These are phyloP conservation scores for Epichloe hybrida DNA, from an alignment of 2,329 filamentous ascomycete genomes.

Conservation along the genomic window DNA sequence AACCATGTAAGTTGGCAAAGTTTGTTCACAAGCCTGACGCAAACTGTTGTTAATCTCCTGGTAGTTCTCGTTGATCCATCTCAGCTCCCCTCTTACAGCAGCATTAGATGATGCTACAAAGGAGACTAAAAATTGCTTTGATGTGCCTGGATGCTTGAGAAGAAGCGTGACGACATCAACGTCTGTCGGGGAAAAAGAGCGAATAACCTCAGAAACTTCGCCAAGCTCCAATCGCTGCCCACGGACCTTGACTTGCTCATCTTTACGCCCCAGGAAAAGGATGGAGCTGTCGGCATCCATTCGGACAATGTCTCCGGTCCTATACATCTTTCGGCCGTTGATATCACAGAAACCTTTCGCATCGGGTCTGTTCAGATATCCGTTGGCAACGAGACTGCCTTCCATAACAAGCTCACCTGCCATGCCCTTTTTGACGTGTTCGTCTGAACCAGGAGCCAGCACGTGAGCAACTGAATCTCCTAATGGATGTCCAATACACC, in stretches of 20 bases:
- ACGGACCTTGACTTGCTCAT: conserved; percentile 8
- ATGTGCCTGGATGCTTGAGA: neutral
- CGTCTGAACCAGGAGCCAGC: conserved; percentile 1
- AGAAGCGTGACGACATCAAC: neutral
- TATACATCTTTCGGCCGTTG: conserved; percentile 5
- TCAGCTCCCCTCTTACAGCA: neutral
- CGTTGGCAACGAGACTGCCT: conserved; percentile 29
- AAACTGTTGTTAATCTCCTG: neutral
- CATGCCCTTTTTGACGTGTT: conserved; percentile 8
- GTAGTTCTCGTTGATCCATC: neutral
- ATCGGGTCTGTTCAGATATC: conserved; percentile 24
- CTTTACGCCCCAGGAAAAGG: conserved; percentile 7
- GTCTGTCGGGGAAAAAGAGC: neutral
- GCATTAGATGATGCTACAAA: neutral
- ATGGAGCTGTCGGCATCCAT: conserved; percentile 9
- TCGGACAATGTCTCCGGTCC: conserved; percentile 9
- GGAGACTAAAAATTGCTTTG: neutral
- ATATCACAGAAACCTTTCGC: conserved; percentile 6
- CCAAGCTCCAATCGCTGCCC: conserved; percentile 7
- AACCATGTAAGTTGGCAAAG: conserved; percentile 6
- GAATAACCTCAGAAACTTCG: conserved; percentile 2
- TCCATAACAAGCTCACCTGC: conserved; percentile 31
- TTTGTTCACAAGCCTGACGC: neutral
- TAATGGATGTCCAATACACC: conserved; percentile 11
- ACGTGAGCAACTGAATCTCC: conserved; percentile 8